Evolutionary conservation across 768 basidiomycete genomes (phyloP), one percentile per base, ranked within the genome.

Genomic region (Leccinum subtestaceum): DNA sequence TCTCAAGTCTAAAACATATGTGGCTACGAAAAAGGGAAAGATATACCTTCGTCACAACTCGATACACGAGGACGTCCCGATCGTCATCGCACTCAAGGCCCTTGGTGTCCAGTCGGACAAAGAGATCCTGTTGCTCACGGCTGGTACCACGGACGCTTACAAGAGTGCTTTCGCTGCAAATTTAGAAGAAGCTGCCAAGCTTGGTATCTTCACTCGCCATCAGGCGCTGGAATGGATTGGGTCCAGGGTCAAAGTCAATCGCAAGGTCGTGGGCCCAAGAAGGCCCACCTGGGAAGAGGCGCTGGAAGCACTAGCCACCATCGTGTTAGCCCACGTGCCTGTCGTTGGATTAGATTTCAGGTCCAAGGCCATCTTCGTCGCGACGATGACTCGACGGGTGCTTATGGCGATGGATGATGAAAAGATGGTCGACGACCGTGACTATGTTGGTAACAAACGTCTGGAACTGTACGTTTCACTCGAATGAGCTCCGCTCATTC

Each of bases 391-490:
- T 1, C 82, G 96, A 17, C 81, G 97, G 49, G 97, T 99, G 12
- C 78, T 99, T 53, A 93, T 95, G 89, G 95, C 95, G 17, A 90
- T 98, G 85, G 85, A 94, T 58, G 94, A 98, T 72, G 92, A 93
- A 72, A 95, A 88, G 67, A 94, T 95, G 85, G 95, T 97, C 10
- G 97, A 99, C 66, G 97, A 99, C 75, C 83, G 97, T 50, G 97
- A 99, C 74, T 99, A 99, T 71, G 97, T 99, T 58, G 97, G 97
- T 51, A 99, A 99, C 76, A 99, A 99, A 75, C 91, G 97, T 51
- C 77, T 99, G 47, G 97, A 99, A 76, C 83, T 99, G 96, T 97
- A 73, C 69, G 90, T 81, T 5, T 47, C 53, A 36, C 46, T 49
- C 57, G 55, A 49, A 58, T 45, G 56, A 48, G 15, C 56, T 38